These are phyloP conservation scores for Fusarium scirpi DNA, from an alignment of 2,329 filamentous ascomycete genomes.

Conservation along the genomic window DNA sequence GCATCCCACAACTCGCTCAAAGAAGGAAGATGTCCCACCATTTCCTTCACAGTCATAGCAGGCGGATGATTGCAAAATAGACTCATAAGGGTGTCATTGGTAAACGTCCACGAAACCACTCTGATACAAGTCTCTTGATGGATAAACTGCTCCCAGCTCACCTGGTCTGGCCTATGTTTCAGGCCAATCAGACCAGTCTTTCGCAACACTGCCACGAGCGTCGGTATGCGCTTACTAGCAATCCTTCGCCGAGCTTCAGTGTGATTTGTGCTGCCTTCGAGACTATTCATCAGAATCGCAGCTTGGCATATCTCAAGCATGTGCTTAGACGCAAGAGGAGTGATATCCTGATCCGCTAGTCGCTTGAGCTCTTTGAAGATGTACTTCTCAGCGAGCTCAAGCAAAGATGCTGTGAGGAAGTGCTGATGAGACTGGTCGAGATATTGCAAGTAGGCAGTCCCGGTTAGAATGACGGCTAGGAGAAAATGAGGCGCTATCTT, in stretches of 20 bases:
- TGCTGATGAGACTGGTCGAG: neutral
- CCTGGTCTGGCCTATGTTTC: neutral
- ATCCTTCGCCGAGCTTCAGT: slow-evolving; percentile 11
- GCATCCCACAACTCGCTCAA: slow-evolving; percentile 24
- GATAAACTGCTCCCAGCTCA: slow-evolving; percentile 18
- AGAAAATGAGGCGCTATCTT: slow-evolving; percentile 15
- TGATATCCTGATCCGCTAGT: neutral
- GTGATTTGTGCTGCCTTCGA: slow-evolving; percentile 18
- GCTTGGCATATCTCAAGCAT: slow-evolving; percentile 34
- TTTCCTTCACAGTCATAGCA: slow-evolving; percentile 19
- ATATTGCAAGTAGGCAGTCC: slow-evolving; percentile 11
- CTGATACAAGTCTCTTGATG: slow-evolving; percentile 35
- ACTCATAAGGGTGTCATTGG: slow-evolving; percentile 11
- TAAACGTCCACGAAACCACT: slow-evolving; percentile 27
- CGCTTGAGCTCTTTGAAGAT: slow-evolving; percentile 23
- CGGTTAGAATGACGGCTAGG: slow-evolving; percentile 3
- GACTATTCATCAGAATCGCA: slow-evolving; percentile 6
- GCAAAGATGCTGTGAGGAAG: neutral
- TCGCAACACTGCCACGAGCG: slow-evolving; percentile 12
- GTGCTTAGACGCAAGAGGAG: neutral
- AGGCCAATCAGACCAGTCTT: neutral
- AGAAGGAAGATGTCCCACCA: slow-evolving; percentile 33
- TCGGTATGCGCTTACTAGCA: slow-evolving; percentile 13
- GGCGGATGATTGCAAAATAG: slow-evolving; percentile 32
- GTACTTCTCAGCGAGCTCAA: slow-evolving; percentile 27